Conservation (phyloP, 495 filamentous ascomycete species). For the Tuber melanosporum region DNA sequence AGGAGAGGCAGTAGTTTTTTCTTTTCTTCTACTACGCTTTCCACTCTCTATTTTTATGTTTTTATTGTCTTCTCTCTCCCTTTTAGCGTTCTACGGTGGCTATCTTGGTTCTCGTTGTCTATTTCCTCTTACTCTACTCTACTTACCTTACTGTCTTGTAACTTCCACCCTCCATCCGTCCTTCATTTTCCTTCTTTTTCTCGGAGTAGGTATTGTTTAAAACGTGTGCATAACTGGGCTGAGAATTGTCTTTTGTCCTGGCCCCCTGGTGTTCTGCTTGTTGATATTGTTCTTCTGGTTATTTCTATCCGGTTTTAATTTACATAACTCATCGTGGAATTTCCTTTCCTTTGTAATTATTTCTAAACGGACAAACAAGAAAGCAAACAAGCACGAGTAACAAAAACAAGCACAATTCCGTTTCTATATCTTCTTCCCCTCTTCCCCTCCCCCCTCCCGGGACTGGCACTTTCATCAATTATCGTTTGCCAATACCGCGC, state of each 20-base stretch:
- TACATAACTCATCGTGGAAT: background rate
- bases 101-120: background rate
- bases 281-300: background rate
- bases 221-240: background rate
- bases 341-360: background rate
- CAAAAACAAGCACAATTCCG: background rate
- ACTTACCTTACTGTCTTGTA: background rate
- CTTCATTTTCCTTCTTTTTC: background rate
- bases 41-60: conserved; percentile 9
- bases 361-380: background rate
- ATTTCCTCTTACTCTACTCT: background rate
- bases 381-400: background rate
- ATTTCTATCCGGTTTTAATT: background rate
- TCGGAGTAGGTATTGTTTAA: background rate
- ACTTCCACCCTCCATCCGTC: background rate
- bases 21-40: conserved; percentile 13
- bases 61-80: conserved; percentile 18
- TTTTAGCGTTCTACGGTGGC: conserved; percentile 13
- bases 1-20: conserved; percentile 15
- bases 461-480: background rate
- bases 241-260: background rate
- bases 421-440: background rate
- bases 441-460: background rate
- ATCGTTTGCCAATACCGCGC: background rate
- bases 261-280: background rate